A percentile compares a stretch with the other conserved stretches of the same genome.
phyloP scores from a whole-genome alignment of 768 basidiomycete species.

The Glaciozyma antarctica region DNA sequence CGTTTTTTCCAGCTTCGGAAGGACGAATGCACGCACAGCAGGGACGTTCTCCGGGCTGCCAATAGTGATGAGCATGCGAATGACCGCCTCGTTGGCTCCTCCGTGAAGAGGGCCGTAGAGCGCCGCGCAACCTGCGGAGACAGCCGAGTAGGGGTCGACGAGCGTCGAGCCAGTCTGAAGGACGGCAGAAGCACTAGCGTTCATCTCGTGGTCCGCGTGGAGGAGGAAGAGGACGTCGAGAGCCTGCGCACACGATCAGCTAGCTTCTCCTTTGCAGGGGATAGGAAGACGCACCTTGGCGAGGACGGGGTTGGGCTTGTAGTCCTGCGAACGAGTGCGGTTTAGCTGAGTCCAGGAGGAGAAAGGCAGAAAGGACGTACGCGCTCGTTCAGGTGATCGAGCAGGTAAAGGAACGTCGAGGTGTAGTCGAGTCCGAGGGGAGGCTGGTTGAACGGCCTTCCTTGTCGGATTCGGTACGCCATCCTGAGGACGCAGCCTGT shows the following conservation, averaged over 20 bases:
- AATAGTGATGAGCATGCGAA: slow-evolving; percentile 83
- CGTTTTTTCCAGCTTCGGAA: not conserved
- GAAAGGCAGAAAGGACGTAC: not conserved
- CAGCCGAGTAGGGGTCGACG: slow-evolving; percentile 80
- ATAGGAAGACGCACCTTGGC: slow-evolving; percentile 45
- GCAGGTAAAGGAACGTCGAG: slow-evolving; percentile 72
- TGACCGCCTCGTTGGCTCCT: slow-evolving; percentile 77
- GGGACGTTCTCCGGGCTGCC: slow-evolving; percentile 52
- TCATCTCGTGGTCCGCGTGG: slow-evolving; percentile 58
- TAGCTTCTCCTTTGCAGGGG: too few relatives aligned
- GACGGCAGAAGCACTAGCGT: slow-evolving; percentile 60
- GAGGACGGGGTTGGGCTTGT: slow-evolving; percentile 70
- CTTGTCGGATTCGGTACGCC: slow-evolving; percentile 88
- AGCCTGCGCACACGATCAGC: slow-evolving; percentile 40
- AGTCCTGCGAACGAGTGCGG: slow-evolving; percentile 35
- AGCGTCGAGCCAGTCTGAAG: slow-evolving; percentile 80
- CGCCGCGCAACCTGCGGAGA: slow-evolving; percentile 78
- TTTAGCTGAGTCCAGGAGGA: not conserved
- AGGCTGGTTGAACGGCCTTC: slow-evolving; percentile 74
- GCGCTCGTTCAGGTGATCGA: slow-evolving; percentile 68
- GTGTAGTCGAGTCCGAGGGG: slow-evolving; percentile 49
- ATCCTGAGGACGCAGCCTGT: slow-evolving; percentile 45
- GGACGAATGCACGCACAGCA: not conserved
- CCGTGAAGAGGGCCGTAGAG: slow-evolving; percentile 51
- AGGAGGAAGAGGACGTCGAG: slow-evolving; percentile 78